Evolutionary conservation across 139 green algal genomes (phyloP).

Genomic region (Haematococcus lacustris): DNA sequence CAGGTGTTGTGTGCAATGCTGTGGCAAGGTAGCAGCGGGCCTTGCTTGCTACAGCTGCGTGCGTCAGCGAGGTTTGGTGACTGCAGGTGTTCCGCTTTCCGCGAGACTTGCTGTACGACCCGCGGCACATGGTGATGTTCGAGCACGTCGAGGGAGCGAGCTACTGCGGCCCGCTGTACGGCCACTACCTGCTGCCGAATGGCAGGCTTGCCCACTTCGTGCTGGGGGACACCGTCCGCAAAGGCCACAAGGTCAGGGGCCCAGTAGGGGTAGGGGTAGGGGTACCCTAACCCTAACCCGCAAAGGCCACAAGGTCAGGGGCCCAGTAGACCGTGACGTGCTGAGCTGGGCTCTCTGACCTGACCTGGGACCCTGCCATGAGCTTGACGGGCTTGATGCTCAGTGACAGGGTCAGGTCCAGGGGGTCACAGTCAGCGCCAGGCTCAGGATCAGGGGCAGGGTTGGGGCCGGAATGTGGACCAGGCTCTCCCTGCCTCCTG

Average conservation of each 20-base stretch:
- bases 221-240: constrained; percentile 31
- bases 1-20: too few relatives aligned
- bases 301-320: constrained; percentile 14
- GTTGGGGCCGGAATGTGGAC: too few relatives aligned
- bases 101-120: constrained; percentile 10
- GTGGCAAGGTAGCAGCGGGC: too few relatives aligned
- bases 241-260: constrained; percentile 17
- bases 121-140: constrained; percentile 33
- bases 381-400: neutral
- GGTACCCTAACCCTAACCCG: too few relatives aligned
- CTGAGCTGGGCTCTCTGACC: neutral
- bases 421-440: neutral
- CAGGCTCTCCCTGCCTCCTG: too few relatives aligned
- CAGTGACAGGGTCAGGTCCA: neutral
- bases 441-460: neutral
- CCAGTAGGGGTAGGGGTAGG: neutral
- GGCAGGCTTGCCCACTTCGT: constrained; percentile 40
- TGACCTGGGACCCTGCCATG: neutral
- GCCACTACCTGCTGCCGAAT: constrained; percentile 41
- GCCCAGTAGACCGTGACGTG: neutral
- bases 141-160: constrained; percentile 35
- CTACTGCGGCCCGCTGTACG: constrained; percentile 32
- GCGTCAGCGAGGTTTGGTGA: too few relatives aligned
- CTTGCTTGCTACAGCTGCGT: too few relatives aligned
- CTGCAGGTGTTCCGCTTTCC: constrained; percentile 27